A percentile compares a stretch with the other conserved stretches of the same genome.
Conservation (phyloP, 768 basidiomycete genomes). For the Ramaria sp. region DNA sequence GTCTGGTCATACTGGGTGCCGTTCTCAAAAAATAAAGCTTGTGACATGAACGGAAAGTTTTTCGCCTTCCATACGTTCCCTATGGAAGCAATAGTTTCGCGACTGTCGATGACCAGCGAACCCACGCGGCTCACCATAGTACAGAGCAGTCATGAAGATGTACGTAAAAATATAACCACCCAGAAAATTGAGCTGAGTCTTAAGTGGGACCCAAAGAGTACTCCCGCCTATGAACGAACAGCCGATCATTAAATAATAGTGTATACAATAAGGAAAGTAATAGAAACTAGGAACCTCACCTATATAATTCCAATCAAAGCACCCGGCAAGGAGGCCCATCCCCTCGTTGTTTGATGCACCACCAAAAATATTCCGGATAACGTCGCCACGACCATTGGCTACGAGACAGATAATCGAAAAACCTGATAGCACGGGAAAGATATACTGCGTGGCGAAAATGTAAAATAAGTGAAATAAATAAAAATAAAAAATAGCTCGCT, state of each 20-base stretch:
- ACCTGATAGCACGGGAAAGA: constrained; percentile 6
- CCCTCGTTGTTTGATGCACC: constrained; percentile 29
- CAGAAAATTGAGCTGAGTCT: constrained; percentile 17
- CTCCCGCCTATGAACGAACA: not conserved
- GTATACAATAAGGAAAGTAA: not conserved
- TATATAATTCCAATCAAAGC: constrained; percentile 19
- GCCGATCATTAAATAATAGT: not conserved
- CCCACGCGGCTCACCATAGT: constrained; percentile 11
- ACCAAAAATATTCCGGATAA: constrained; percentile 28
- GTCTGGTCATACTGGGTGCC: constrained; percentile 17
- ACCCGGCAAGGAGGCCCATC: constrained; percentile 15
- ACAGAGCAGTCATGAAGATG: constrained; percentile 16
- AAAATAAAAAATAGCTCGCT: constrained; percentile 8
- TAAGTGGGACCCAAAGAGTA: constrained; percentile 21
- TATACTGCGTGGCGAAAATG: constrained; percentile 17
- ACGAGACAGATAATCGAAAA: constrained; percentile 25
- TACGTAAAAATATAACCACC: constrained; percentile 11
- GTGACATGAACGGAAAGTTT: constrained; percentile 22
- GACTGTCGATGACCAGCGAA: not conserved
- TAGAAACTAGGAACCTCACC: not conserved
- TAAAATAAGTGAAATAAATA: constrained; percentile 20
- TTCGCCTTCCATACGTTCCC: constrained; percentile 19
- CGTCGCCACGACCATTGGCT: constrained; percentile 16
- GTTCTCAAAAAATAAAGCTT: constrained; percentile 17
- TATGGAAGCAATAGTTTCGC: not conserved